A percentile compares a stretch with the other conserved stretches of the same genome.
Evolutionary conservation across 2,329 filamentous ascomycete species (phyloP).

Genomic region (Magnaporthiopsis rhizophila): DNA sequence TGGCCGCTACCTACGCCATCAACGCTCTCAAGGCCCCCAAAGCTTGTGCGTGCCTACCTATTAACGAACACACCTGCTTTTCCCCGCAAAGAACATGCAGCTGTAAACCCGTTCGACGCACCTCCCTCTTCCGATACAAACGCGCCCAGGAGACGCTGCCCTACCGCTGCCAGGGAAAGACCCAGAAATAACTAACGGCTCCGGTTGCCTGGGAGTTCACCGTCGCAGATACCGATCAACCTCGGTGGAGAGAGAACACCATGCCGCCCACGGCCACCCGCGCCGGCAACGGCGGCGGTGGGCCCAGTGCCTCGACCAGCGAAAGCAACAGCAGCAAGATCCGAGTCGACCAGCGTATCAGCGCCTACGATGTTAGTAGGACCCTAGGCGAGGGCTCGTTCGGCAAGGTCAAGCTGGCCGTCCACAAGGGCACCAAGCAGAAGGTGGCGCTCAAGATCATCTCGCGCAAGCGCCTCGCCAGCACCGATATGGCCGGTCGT

Average conservation of each 20-base stretch:
- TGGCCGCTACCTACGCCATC: no score
- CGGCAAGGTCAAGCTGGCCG: constrained; percentile 95
- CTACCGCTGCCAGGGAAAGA: background rate
- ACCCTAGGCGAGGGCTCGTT: constrained; percentile 96
- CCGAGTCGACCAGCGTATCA: constrained; percentile 65
- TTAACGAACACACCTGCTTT: no score
- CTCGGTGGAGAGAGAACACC: background rate
- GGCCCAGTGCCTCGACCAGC: background rate
- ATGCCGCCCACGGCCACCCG: constrained; percentile 3
- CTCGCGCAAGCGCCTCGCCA: constrained; percentile 89
- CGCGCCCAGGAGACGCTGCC: no score
- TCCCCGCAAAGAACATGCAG: no score
- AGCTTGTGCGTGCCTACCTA: no score
- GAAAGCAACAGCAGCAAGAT: constrained; percentile 8
- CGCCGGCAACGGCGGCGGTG: background rate
- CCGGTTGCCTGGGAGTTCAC: no score
- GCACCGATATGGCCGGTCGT: constrained; percentile 92
- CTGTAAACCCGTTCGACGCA: no score
- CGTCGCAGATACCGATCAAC: no score
- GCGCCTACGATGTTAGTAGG: constrained; percentile 82
- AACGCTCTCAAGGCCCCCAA: no score
- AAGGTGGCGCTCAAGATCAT: constrained; percentile 98
- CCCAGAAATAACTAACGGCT: no score
- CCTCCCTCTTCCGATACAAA: no score
- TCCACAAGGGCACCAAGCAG: constrained; percentile 84